phyloP scores from a whole-genome alignment of 2,329 filamentous ascomycete genomes.

The Fusarium torulosum region DNA sequence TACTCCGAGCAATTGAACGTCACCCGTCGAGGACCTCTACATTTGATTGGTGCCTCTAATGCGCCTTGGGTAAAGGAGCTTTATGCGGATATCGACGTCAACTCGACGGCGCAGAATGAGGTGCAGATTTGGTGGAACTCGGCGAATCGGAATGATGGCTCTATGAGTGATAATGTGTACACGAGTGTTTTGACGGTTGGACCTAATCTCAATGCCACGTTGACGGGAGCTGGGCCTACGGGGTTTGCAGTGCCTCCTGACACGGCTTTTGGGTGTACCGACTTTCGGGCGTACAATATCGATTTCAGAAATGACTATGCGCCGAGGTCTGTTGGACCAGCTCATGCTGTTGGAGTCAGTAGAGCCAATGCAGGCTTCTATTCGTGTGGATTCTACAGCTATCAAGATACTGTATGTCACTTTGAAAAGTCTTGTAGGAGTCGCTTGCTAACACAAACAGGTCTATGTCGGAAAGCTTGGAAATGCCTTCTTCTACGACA shows the following conservation, averaged over 20 bases:
- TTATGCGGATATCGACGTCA: slow-evolving; percentile 59
- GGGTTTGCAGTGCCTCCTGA: slow-evolving; percentile 70
- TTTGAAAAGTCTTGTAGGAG: too few relatives aligned
- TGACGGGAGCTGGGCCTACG: slow-evolving; percentile 72
- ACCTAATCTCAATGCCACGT: slow-evolving; percentile 71
- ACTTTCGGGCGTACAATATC: slow-evolving; percentile 76
- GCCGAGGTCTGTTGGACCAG: slow-evolving; percentile 64
- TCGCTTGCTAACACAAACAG: slow-evolving; percentile 47
- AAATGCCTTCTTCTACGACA: slow-evolving; percentile 73
- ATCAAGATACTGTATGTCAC: slow-evolving; percentile 71
- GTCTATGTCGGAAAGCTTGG: slow-evolving; percentile 75
- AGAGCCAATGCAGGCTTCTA: slow-evolving; percentile 77
- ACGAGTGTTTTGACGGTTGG: slow-evolving; percentile 73
- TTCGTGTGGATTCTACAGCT: slow-evolving; percentile 73
- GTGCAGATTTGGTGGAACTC: slow-evolving; percentile 71
- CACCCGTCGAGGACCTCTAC: slow-evolving; percentile 70
- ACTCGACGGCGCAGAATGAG: slow-evolving; percentile 55
- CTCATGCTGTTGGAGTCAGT: slow-evolving; percentile 70
- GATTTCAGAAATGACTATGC: slow-evolving; percentile 72
- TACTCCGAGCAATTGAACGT: slow-evolving; percentile 76
- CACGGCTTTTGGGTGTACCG: slow-evolving; percentile 72
- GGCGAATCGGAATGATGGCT: slow-evolving; percentile 59
- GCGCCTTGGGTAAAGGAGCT: slow-evolving; percentile 51
- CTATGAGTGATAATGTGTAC: slow-evolving; percentile 69
- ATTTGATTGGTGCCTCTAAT: slow-evolving; percentile 69